Conservation (phyloP, 202 grass and related monocot genomes). For the Miscanthus sacchariflorus region DNA sequence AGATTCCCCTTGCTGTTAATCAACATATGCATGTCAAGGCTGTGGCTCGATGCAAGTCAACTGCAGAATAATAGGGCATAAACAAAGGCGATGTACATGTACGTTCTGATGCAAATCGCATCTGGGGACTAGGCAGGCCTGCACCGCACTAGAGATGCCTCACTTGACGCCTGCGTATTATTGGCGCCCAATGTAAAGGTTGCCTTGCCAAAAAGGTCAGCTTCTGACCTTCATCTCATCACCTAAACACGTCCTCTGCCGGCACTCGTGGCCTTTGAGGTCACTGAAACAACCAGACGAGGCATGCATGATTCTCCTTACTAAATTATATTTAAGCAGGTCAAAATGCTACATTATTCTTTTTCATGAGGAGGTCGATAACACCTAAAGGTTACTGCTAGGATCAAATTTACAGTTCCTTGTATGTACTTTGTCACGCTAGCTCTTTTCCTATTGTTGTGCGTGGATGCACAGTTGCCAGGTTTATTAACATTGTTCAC, state of each 20-base stretch:
- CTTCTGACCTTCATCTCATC: constrained; percentile 22
- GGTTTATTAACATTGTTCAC: not conserved
- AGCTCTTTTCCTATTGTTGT: not conserved
- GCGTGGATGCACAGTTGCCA: not conserved
- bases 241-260: constrained; percentile 2
- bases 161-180: constrained; percentile 7
- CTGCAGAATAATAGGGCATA: not conserved
- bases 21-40: constrained; percentile 26
- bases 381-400: not conserved
- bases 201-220: constrained; percentile 14
- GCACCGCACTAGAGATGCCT: constrained; percentile 34
- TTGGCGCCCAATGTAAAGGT: not conserved
- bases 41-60: constrained; percentile 45
- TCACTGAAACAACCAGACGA: constrained; percentile 11
- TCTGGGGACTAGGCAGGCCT: constrained; percentile 35
- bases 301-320: not conserved
- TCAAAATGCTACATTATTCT: not conserved
- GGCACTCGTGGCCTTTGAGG: not conserved
- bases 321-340: not conserved
- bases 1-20: constrained; percentile 16
- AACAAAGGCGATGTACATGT: constrained; percentile 10
- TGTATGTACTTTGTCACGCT: not conserved
- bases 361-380: not conserved
- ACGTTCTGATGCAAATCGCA: constrained; percentile 27
- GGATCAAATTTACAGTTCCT: not conserved